Percentiles rank a stretch among this genome's conserved stretches.
Evolutionary conservation across 2,329 filamentous ascomycete genomes (phyloP).

Genomic region (Emydomyces testavorans): DNA sequence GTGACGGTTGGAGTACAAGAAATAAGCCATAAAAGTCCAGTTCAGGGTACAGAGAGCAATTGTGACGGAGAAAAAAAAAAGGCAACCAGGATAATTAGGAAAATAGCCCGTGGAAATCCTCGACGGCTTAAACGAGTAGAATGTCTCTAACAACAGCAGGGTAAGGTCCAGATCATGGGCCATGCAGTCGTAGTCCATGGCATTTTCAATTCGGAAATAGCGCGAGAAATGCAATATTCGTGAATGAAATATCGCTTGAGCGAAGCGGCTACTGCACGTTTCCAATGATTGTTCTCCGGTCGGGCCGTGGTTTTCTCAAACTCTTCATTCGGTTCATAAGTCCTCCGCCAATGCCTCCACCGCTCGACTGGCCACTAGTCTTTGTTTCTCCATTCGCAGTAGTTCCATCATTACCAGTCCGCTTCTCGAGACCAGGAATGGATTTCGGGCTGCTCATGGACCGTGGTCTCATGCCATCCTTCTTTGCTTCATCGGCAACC

Average conservation of each 20-base stretch:
- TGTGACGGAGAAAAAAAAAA: background rate
- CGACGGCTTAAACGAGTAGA: background rate
- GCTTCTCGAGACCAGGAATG: constrained; percentile 36
- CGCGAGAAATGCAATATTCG: background rate
- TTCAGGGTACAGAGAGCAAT: too few relatives aligned
- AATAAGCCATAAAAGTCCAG: too few relatives aligned
- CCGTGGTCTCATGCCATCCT: constrained; percentile 26
- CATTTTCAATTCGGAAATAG: background rate
- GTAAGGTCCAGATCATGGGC: background rate
- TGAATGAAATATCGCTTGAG: background rate
- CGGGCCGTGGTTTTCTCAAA: constrained; percentile 15
- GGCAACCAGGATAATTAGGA: background rate
- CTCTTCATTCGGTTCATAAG: constrained; percentile 19
- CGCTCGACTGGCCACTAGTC: constrained; percentile 3
- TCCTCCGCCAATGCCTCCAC: constrained; percentile 11
- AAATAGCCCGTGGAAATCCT: background rate
- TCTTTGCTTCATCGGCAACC: constrained; percentile 33
- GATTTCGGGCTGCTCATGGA: constrained; percentile 51
- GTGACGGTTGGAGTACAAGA: too few relatives aligned
- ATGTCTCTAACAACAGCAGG: background rate
- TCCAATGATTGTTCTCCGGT: constrained; percentile 8
- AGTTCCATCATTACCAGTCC: constrained; percentile 23
- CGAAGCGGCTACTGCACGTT: background rate
- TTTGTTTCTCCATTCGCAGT: constrained; percentile 7
- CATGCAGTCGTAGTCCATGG: background rate